Evolutionary conservation across 2,329 filamentous ascomycete genomes (phyloP).

Genomic region (Dryadomyces quercivorus): DNA sequence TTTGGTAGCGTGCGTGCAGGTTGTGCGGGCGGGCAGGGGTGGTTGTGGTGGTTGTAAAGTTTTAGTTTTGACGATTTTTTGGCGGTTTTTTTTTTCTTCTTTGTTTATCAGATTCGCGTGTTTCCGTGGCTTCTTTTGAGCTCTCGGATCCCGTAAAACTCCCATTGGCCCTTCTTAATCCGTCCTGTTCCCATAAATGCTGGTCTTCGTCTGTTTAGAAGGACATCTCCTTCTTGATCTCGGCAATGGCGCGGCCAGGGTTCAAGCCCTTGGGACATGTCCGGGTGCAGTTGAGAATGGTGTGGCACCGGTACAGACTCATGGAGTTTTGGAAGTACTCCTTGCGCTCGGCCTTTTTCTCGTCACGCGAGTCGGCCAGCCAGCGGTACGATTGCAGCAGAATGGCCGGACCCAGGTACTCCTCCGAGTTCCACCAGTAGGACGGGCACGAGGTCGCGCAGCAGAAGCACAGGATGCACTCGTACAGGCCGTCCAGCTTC

Average conservation of each 20-base stretch:
- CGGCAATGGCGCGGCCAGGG: conserved; percentile 85
- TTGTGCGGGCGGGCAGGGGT: background rate
- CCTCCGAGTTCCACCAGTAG: conserved; percentile 99
- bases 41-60: background rate
- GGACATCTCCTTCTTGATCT: conserved; percentile 97
- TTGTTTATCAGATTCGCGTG: background rate
- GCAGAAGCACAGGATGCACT: conserved; percentile 98
- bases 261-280: conserved; percentile 98
- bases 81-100: background rate
- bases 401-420: conserved; percentile 94
- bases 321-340: conserved; percentile 93
- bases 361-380: conserved; percentile 89
- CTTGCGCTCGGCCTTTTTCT: conserved; percentile 79
- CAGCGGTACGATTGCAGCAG: conserved; percentile 97
- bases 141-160: background rate
- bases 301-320: conserved; percentile 98
- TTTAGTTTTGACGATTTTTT: background rate
- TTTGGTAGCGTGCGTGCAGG: background rate
- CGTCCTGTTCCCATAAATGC: background rate
- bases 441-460: conserved; percentile 99
- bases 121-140: background rate
- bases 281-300: conserved; percentile 95
- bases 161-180: background rate
- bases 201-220: conserved; percentile 22
- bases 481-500: conserved; percentile 96